Conservation (phyloP, 257 asterid genomes). For the Plantago elongata region DNA sequence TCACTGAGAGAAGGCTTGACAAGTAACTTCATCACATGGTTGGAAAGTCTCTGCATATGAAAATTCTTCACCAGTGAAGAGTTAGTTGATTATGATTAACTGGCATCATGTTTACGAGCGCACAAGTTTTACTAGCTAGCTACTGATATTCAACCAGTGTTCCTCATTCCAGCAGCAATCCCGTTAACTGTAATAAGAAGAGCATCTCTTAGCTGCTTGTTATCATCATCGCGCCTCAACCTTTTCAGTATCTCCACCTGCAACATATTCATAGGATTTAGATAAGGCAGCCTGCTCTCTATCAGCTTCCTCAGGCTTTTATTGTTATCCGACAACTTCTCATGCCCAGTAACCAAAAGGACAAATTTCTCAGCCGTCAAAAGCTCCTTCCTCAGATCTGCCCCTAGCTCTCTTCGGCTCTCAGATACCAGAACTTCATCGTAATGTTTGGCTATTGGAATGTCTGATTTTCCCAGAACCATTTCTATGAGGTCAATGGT, state of each 20-base stretch:
- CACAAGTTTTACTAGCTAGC: too few species aligned
- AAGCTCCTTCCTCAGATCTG: slow-evolving; percentile 71
- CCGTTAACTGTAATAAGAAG: slow-evolving; percentile 84
- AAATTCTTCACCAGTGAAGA: too few species aligned
- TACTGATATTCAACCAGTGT: slow-evolving; percentile 58
- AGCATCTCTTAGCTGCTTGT: slow-evolving; percentile 73
- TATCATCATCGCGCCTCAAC: slow-evolving; percentile 67
- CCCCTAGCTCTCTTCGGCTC: slow-evolving; percentile 52
- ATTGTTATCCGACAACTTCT: slow-evolving; percentile 67
- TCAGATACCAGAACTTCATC: slow-evolving; percentile 81
- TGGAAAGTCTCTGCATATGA: too few species aligned
- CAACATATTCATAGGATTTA: slow-evolving; percentile 87
- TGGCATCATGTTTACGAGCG: too few species aligned
- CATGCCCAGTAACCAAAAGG: slow-evolving; percentile 71
- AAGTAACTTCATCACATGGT: too few species aligned
- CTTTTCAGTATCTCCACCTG: slow-evolving; percentile 92
- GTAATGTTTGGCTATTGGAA: slow-evolving; percentile 74
- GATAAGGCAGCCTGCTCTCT: slow-evolving; percentile 91
- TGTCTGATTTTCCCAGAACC: slow-evolving; percentile 89
- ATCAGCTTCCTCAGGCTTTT: slow-evolving; percentile 63
- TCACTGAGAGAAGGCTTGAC: too few species aligned
- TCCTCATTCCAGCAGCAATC: slow-evolving; percentile 98
- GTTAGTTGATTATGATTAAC: too few species aligned
- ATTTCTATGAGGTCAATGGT: slow-evolving; percentile 88
- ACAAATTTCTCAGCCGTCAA: slow-evolving; percentile 62